These are phyloP conservation scores for Wickerhamomyces chaumierensis DNA, from an alignment of 805 yeast species.

Conservation along the genomic window DNA sequence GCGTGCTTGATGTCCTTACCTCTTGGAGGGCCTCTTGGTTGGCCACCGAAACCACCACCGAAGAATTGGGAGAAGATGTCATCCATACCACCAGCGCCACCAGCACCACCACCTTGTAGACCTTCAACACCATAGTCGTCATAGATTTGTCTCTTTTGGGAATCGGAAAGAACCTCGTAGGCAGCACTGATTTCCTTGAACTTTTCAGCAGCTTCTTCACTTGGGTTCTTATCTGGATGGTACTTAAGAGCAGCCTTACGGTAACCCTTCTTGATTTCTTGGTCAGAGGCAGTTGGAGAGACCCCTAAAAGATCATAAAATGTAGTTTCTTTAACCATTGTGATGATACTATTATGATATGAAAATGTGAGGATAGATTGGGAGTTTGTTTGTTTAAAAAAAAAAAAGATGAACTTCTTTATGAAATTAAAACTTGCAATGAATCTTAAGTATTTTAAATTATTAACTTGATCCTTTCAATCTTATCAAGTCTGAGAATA, in stretches of 20 bases:
- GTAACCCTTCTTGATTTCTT: conserved; percentile 72
- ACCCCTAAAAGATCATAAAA: conserved; percentile 69
- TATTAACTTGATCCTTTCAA: too few relatives aligned
- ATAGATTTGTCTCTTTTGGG: conserved; percentile 79
- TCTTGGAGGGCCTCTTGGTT: conserved; percentile 72
- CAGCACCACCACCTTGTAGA: conserved; percentile 64
- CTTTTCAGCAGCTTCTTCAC: conserved; percentile 90
- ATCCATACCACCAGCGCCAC: conserved; percentile 57
- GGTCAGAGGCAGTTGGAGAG: conserved; percentile 52
- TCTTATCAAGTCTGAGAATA: too few relatives aligned
- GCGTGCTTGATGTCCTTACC: conserved; percentile 90
- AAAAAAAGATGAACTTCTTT: too few relatives aligned
- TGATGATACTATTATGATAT: conserved; percentile 3
- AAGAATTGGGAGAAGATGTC: conserved; percentile 76
- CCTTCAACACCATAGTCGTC: conserved; percentile 94
- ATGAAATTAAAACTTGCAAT: too few relatives aligned
- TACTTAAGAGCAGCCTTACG: conserved; percentile 70
- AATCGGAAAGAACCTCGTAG: conserved; percentile 77
- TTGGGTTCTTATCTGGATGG: conserved; percentile 77
- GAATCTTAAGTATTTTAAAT: too few relatives aligned
- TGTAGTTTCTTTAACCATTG: conserved; percentile 74
- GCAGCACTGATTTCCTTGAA: conserved; percentile 87
- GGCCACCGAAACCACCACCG: conserved; percentile 67
- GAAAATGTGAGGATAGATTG: too few relatives aligned
- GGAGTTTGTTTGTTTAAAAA: too few relatives aligned